Evolutionary conservation across 176 grass and related monocot species (phyloP).

Genomic region (Aegilops speltoides): DNA sequence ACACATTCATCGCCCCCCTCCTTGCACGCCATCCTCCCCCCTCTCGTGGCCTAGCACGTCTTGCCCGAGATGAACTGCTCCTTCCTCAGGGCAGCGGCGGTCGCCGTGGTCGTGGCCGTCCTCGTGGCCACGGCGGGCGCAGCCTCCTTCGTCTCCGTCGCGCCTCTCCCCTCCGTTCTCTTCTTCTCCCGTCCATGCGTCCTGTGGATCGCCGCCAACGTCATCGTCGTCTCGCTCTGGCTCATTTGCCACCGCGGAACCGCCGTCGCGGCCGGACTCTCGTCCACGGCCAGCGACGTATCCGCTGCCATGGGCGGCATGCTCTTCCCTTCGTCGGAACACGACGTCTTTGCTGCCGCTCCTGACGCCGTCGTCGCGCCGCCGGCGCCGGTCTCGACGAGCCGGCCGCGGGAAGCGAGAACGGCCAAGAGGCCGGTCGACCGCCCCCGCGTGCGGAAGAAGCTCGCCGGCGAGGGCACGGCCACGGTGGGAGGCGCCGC

Average conservation of each 20-base stretch:
- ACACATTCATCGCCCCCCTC: background rate
- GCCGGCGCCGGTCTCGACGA: background rate
- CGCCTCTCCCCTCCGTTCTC: background rate
- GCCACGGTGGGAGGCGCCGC: background rate
- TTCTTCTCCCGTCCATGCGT: background rate
- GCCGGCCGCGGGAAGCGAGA: background rate
- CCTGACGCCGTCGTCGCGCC: background rate
- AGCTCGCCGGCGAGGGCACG: background rate
- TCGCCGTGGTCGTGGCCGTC: background rate
- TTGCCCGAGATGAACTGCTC: conserved; percentile 27
- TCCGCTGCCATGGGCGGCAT: background rate
- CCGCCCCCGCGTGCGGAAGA: conserved; percentile 19
- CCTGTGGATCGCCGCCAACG: conserved; percentile 52
- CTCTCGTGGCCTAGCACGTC: too few relatives aligned
- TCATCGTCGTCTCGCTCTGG: conserved; percentile 49
- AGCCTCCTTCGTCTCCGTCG: background rate
- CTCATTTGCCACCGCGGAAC: conserved; percentile 1
- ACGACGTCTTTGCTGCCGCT: background rate
- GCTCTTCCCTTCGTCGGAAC: background rate
- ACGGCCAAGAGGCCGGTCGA: conserved; percentile 2
- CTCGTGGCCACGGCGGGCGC: conserved; percentile 23
- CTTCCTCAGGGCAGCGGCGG: conserved; percentile 17
- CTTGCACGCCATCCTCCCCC: background rate
- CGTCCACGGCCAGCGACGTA: background rate
- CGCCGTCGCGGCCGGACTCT: background rate